A percentile compares a stretch with the other conserved stretches of the same genome.
Conservation (phyloP, 1,139 yeast species). For the Suhomyces choctaworum region DNA sequence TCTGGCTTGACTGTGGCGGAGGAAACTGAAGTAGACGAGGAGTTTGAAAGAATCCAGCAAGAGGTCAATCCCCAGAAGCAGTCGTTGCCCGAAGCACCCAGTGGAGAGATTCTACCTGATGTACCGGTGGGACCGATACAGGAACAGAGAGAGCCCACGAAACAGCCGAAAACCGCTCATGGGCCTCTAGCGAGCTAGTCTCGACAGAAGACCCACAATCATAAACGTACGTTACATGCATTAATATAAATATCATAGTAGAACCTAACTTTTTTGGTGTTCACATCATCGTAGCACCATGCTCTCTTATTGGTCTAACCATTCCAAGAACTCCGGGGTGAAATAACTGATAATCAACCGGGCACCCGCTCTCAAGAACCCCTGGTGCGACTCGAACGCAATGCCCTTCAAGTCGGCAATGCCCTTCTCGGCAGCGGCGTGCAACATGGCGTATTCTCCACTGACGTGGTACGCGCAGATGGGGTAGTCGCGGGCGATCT, state of each 20-base stretch:
- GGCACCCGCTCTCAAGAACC: conserved; percentile 95
- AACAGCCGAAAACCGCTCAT: not conserved
- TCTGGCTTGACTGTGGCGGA: conserved; percentile 51
- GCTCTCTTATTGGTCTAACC: conserved; percentile 57
- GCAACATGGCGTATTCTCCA: conserved; percentile 97
- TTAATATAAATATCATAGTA: too few relatives aligned
- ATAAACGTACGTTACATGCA: too few relatives aligned
- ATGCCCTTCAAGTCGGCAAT: conserved; percentile 82
- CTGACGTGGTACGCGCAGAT: conserved; percentile 94
- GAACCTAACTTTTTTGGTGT: too few relatives aligned
- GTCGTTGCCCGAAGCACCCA: conserved; percentile 20
- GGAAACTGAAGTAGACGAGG: conserved; percentile 68
- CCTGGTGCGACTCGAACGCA: conserved; percentile 91
- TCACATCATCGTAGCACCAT: too few relatives aligned
- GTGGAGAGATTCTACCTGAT: conserved; percentile 22
- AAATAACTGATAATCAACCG: conserved; percentile 86
- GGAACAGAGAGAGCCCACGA: conserved; percentile 6
- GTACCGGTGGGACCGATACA: conserved; percentile 16
- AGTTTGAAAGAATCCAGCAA: conserved; percentile 50
- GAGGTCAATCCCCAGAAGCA: conserved; percentile 31
- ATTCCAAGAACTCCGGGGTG: conserved; percentile 93
- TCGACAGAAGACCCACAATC: too few relatives aligned
- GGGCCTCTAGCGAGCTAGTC: too few relatives aligned
- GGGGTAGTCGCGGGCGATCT: conserved; percentile 80
- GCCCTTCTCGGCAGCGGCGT: conserved; percentile 97